Evolutionary conservation across 2,329 filamentous ascomycete species (phyloP), one percentile per base, ranked within the genome.

Genomic region (Pestalotiopsis sp.): DNA sequence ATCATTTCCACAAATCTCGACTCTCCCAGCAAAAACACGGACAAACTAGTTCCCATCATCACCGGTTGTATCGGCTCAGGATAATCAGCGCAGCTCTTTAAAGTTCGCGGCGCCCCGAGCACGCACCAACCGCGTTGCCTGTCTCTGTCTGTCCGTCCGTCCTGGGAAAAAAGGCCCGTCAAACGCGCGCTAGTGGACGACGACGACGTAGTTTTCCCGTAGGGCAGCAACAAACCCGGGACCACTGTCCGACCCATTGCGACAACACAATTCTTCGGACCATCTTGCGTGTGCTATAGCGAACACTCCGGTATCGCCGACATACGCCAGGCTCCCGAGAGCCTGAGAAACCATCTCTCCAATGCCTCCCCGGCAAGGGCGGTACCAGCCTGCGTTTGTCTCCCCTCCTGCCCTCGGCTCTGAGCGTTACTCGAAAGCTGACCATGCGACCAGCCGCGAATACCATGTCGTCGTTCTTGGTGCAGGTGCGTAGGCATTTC

Each of bases 401-500:
- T 71, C 69, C 65, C 71, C 65, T 58, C 44, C 10, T 10, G 7
- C 44, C n/a, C 26, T 17, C 58, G 20, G 59, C n/a, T 67, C 40
- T 35, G 10, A 38, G 67, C 59, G 68, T 71, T 64, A 66, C 69
- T 9, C 57, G 68, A 68, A 65, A 61, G 70, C 75, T 78, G 61
- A 78, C 44, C 75, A 56, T 69, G 70, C 68, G 70, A 39, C 48
- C 72, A 92, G 90, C 80, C 89, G 91, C 76, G 92, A 94, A 83
- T 93, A 94, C 77, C 90, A 94, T 79, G 91, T 94, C 77, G 92
- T 94, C 74, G 92, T 94, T 71, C 84, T 94, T 73, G 92, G 92
- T 78, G 91, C 92, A 83, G 92, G 91, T 92, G 82, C 77, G 87
- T 82, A 66, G 67, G 68, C 67, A 35, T 69, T 20, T 20, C 5